Conservation (phyloP, 2,329 filamentous ascomycete genomes). For the Ceratocystis alfenasii region DNA sequence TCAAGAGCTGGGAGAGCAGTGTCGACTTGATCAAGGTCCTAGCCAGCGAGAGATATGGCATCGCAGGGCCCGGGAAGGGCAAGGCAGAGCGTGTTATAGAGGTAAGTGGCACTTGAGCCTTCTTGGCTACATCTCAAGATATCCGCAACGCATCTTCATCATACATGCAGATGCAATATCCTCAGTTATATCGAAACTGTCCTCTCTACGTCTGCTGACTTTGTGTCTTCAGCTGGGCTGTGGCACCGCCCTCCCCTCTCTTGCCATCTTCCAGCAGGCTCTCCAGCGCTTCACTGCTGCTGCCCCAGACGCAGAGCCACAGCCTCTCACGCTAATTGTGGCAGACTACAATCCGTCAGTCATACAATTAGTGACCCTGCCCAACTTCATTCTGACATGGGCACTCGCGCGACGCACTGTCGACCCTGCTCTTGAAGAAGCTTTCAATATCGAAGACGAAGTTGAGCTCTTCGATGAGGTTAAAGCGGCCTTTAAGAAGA, state of each 20-base stretch:
- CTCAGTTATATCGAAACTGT: constrained; percentile 7
- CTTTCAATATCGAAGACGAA: constrained; percentile 42
- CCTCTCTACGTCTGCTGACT: constrained; percentile 17
- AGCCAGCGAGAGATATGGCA: constrained; percentile 33
- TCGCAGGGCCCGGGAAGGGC: constrained; percentile 26
- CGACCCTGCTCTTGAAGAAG: constrained; percentile 33
- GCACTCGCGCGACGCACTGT: constrained; percentile 39
- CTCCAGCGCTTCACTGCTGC: constrained; percentile 23
- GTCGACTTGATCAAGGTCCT: constrained; percentile 65
- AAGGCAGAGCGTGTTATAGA: constrained; percentile 39
- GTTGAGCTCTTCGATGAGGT: constrained; percentile 51
- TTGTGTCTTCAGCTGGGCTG: constrained; percentile 52
- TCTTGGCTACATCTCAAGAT: not conserved
- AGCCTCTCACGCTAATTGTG: constrained; percentile 48
- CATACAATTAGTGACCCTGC: constrained; percentile 63
- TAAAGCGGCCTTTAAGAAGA: constrained; percentile 44
- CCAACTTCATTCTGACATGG: constrained; percentile 66
- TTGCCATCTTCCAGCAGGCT: constrained; percentile 57
- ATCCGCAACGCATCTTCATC: not conserved
- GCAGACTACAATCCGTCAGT: constrained; percentile 74
- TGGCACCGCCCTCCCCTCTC: constrained; percentile 61
- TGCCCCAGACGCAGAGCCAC: constrained; percentile 6
- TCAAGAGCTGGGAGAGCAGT: constrained; percentile 84
- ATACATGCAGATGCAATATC: not conserved
- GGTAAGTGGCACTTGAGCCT: constrained; percentile 32